Evolutionary conservation across 2,329 filamentous ascomycete genomes (phyloP).

Genomic region (Phialocephala sp.): DNA sequence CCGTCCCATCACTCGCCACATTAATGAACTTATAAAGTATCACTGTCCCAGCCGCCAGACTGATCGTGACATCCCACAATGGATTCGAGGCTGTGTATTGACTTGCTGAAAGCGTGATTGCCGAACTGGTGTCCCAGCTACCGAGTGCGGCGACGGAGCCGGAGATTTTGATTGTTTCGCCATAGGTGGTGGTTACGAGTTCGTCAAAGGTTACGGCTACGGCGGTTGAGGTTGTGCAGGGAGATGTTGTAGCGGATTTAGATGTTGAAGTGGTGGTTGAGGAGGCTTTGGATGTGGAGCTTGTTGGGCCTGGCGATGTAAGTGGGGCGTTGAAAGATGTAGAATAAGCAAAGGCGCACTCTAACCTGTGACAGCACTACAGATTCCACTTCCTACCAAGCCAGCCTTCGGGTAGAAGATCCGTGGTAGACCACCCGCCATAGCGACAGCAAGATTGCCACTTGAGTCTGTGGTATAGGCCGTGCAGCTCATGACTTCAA

Average conservation of each 20-base stretch:
- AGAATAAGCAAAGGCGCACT: not conserved
- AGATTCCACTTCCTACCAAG: slow-evolving; percentile 47
- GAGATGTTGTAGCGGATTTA: not conserved
- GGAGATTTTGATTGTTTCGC: slow-evolving; percentile 69
- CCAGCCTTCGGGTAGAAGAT: slow-evolving; percentile 47
- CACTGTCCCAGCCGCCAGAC: slow-evolving; percentile 58
- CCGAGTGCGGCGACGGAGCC: slow-evolving; percentile 66
- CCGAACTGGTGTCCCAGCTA: slow-evolving; percentile 61
- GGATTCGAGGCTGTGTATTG: slow-evolving; percentile 64
- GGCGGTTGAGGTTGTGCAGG: slow-evolving; percentile 18
- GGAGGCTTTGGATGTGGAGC: not conserved
- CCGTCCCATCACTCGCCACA: slow-evolving; percentile 56
- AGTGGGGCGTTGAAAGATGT: not conserved
- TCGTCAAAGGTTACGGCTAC: slow-evolving; percentile 66
- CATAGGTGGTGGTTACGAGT: slow-evolving; percentile 59
- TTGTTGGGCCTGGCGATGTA: slow-evolving; percentile 8
- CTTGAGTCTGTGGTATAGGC: slow-evolving; percentile 48
- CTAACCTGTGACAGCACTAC: slow-evolving; percentile 33
- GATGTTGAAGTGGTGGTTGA: slow-evolving; percentile 19
- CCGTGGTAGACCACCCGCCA: slow-evolving; percentile 50
- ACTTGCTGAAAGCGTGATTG: slow-evolving; percentile 60
- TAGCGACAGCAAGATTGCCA: slow-evolving; percentile 51
- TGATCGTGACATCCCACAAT: slow-evolving; percentile 64
- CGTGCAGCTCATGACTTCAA: slow-evolving; percentile 53
- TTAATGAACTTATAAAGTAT: slow-evolving; percentile 75